Evolutionary conservation across 495 filamentous ascomycete species (phyloP).

Genomic region (Talaromyces nanjingensis): DNA sequence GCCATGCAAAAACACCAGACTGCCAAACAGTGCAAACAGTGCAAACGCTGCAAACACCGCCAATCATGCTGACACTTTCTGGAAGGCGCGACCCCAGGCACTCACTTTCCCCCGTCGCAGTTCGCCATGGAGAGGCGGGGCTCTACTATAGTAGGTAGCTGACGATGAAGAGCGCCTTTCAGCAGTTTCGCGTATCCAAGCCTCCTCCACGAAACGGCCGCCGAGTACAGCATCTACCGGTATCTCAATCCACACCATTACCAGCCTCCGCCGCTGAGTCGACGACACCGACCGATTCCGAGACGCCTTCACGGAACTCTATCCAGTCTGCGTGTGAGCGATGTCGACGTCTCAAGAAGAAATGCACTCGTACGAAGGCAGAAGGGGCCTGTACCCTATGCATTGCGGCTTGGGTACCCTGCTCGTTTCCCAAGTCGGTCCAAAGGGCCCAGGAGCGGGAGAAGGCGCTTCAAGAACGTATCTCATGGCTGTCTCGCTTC

Average conservation of each 20-base stretch:
- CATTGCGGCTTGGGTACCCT: slow-evolving; percentile 13
- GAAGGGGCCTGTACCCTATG: slow-evolving; percentile 12
- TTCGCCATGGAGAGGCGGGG: neutral
- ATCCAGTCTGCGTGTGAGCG: slow-evolving; percentile 16
- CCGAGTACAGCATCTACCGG: neutral
- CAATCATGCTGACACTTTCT: neutral
- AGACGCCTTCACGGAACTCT: slow-evolving; percentile 2
- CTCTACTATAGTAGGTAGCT: too few species aligned
- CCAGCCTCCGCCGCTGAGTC: neutral
- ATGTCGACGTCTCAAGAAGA: slow-evolving; percentile 21
- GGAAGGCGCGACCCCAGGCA: neutral
- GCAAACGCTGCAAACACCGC: neutral
- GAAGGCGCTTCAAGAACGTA: slow-evolving; percentile 12
- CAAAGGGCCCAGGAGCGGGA: slow-evolving; percentile 12
- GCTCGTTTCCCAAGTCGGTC: slow-evolving; percentile 11
- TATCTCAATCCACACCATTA: neutral
- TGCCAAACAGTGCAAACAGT: neutral
- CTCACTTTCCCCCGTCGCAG: neutral
- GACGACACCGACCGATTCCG: neutral
- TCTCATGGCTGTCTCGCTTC: slow-evolving; percentile 13
- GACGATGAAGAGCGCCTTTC: slow-evolving; percentile 12
- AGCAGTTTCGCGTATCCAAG: slow-evolving; percentile 12
- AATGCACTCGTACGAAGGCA: slow-evolving; percentile 15
- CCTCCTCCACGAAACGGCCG: slow-evolving; percentile 4
- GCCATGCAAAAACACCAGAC: neutral